A percentile compares a stretch with the other conserved stretches of the same genome.
phyloP scores from a whole-genome alignment of 2,329 filamentous ascomycete species.

The Diaporthe ampelina region DNA sequence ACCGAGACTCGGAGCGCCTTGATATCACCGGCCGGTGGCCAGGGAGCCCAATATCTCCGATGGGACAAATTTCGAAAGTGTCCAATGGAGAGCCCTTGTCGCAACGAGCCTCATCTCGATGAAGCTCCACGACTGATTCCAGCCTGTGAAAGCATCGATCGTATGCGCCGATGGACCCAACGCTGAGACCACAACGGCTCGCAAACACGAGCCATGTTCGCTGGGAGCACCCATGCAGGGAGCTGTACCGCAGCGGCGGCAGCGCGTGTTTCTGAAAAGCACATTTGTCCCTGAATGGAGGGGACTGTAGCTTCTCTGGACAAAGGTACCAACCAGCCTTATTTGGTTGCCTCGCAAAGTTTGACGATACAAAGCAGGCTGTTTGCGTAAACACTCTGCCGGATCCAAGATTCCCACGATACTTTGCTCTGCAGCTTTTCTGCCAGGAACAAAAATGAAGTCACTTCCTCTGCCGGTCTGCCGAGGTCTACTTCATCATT shows the following conservation, averaged over 20 bases:
- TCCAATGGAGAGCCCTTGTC: neutral
- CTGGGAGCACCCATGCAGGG: neutral
- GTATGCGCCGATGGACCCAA: neutral
- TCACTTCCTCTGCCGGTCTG: neutral
- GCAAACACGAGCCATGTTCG: neutral
- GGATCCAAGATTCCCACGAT: neutral
- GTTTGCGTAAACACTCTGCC: neutral
- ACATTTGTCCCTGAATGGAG: neutral
- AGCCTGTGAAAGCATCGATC: too few species aligned
- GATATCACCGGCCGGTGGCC: neutral
- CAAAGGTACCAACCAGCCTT: neutral
- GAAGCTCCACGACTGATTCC: neutral
- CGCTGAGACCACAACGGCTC: neutral
- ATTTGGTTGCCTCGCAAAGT: neutral
- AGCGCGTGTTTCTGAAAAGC: neutral
- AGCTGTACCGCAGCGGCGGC: neutral
- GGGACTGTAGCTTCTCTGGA: neutral
- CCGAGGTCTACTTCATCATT: conserved; percentile 54
- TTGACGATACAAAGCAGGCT: neutral
- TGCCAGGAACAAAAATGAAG: neutral
- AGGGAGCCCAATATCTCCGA: neutral
- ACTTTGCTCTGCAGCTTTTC: neutral
- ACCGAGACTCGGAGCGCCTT: conserved; percentile 11
- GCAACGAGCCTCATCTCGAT: neutral
- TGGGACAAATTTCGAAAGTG: neutral